Base-by-base conservation (phyloP, 768 basidiomycete species). In the Boletus insuetus region DNA sequence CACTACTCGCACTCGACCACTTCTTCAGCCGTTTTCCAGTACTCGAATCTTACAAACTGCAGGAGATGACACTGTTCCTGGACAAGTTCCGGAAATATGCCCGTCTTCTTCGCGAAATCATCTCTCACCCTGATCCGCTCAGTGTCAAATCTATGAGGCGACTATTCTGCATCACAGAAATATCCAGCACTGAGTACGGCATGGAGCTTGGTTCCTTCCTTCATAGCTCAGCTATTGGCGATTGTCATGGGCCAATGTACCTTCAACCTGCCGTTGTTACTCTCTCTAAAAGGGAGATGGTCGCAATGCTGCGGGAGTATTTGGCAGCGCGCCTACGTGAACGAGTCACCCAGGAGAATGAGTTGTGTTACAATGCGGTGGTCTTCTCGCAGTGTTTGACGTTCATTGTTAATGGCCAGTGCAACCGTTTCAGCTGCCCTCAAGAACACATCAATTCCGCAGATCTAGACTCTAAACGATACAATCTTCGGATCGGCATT, bases 401-500 rank as follows among this genome's bases (percentile, higher is more conserved):
- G 1, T 74, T 63, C 51, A 61, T 69, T 4, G 45, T 74, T 17
- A 62, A 29, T 41, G 69, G 63, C 1, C 38, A 55, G 3, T 84
- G 82, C 59, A 55, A 64, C 20, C 56, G 60, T 6, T 3, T 1
- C 0, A 29, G 55, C 4, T 84, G 82, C 53, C 64, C 64, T 4
- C 65, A 71, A 38, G 68, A 73, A 13, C 82, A 82, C 51, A 49
- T 72, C 29, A 44, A 47, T 17, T 16, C 62, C 1, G 44, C 69
- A 2, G 58, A 69, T 19, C 53, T 70, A 46, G 66, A 62, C 34
- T 34, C 64, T 2, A 59, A 59, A n/a, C 72, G 69, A 60, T 83
- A 77, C 46, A 78, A 79, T 41, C 22, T 61, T 19, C 75, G 76
- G 13, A 64, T 83, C 8, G 66, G 74, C 5, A 63, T 80, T 29